Evolutionary conservation across 495 filamentous ascomycete genomes (phyloP), one percentile per base, ranked within the genome.

Genomic region (Parathielavia hyrcaniae): DNA sequence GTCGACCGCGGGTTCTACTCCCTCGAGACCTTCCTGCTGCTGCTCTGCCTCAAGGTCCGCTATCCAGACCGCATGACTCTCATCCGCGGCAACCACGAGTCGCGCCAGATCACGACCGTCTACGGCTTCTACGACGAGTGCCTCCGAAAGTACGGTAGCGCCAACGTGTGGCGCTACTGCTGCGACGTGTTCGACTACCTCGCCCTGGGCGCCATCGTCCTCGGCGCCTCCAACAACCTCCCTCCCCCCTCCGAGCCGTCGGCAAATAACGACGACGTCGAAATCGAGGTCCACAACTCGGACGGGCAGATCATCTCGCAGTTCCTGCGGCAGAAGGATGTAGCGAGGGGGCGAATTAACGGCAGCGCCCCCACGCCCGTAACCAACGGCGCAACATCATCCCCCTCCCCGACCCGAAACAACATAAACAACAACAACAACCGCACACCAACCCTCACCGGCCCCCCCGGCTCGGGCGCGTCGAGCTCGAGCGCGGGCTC

Each of bases 51-150:
- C 48, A 98, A 98, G 80, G 90, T 98, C 55, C 88, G 93, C 62
- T 98, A 97, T 68, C 93, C 93, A 26, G 90, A 97, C 69, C 90
- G 93, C 59, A 97, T 98, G 74, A 98, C 93, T 0, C 79, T 98
- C 41, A 95, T 98, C 69, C 84, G 93, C 56, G 93, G 93, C 20
- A 98, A 98, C 68, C 93, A 98, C 76, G 93, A 98, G 69, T 96
- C 91, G 12, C 82, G 93, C 39, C 93, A 98, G 68, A 98, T 98
- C 68, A 98, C 93, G 20, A 95, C 88, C 6, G 93, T 98, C 32
- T 98, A 98, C 70, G 93, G 93, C 48, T 98, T 98, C 77, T 98
- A 98, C 76, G 93, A 98, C 66, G 93, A 98, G 69, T 98, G 93
- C 66, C 78, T 97, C 51, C 86, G 95, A 41, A 98, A 98, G 74